Conservation (phyloP, 805 yeast species). For the Yamadazyma paraphyllophila region DNA sequence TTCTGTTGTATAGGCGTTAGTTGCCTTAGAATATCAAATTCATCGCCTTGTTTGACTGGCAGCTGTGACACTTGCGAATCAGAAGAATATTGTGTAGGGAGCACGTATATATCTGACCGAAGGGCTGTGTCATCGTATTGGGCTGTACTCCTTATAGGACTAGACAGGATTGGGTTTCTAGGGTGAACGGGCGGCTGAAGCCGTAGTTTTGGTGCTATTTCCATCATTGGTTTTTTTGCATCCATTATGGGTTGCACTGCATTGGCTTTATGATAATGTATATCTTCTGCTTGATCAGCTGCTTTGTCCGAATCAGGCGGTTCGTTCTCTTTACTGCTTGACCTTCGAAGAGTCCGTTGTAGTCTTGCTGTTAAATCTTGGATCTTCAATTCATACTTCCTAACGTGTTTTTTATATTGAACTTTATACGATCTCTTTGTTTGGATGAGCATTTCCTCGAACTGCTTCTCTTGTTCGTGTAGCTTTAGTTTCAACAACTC, state of each 20-base stretch:
- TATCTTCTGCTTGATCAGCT: neutral
- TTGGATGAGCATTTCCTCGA: neutral
- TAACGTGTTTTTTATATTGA: conserved; percentile 14
- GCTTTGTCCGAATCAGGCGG: neutral
- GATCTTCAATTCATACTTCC: conserved; percentile 12
- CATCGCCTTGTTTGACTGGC: neutral
- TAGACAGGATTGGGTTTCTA: neutral
- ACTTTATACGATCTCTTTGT: conserved; percentile 11
- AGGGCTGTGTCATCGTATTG: neutral
- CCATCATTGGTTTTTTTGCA: neutral
- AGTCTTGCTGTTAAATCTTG: conserved; percentile 6
- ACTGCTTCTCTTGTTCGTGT: neutral
- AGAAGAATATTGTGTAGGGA: conserved; percentile 15
- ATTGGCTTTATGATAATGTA: neutral
- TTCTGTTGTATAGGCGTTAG: conserved; percentile 33
- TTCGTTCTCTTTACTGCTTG: conserved; percentile 6
- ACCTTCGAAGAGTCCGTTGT: neutral
- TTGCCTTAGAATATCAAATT: conserved; percentile 2
- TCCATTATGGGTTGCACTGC: neutral
- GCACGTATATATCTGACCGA: conserved; percentile 2
- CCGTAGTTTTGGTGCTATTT: neutral
- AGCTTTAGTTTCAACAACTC: neutral
- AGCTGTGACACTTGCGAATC: conserved; percentile 10
- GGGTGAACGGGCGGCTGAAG: conserved; percentile 1
- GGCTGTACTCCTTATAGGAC: conserved; percentile 5